These are phyloP conservation scores for Cordyceps javanica DNA, from an alignment of 2,329 filamentous ascomycete species.

Conservation along the genomic window DNA sequence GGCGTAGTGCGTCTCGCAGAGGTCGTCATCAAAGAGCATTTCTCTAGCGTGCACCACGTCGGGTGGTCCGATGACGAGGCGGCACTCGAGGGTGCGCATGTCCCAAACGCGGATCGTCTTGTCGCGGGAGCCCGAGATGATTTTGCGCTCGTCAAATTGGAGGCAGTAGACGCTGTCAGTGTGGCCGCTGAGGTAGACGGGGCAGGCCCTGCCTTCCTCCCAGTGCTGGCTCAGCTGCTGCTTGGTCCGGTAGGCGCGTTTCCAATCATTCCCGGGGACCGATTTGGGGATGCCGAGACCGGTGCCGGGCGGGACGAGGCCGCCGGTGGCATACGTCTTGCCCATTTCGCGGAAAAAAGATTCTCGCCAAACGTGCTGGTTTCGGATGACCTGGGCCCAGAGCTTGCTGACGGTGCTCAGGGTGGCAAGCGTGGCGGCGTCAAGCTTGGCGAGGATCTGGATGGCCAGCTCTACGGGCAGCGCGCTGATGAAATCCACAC, in stretches of 20 bases:
- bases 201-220: conserved; percentile 69
- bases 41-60: conserved; percentile 50
- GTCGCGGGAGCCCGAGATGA: conserved; percentile 93
- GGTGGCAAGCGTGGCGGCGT: conserved; percentile 44
- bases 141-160: conserved; percentile 97
- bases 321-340: conserved; percentile 52
- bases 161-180: conserved; percentile 95
- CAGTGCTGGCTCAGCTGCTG: conserved; percentile 72
- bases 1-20: conserved; percentile 48
- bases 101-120: conserved; percentile 96
- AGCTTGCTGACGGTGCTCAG: conserved; percentile 43
- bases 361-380: conserved; percentile 58
- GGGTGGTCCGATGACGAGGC: conserved; percentile 77
- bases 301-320: conserved; percentile 43
- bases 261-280: conserved; percentile 69
- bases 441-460: conserved; percentile 50
- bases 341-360: conserved; percentile 58
- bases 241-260: conserved; percentile 73
- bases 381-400: conserved; percentile 43
- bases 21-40: conserved; percentile 47
- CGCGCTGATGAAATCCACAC: conserved; percentile 50
- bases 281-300: conserved; percentile 52
- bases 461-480: conserved; percentile 55
- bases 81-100: conserved; percentile 79
- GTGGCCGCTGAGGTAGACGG: conserved; percentile 88